These are phyloP conservation scores for Blastobotrys muscicola DNA, from an alignment of 805 yeast species.

Conservation along the genomic window DNA sequence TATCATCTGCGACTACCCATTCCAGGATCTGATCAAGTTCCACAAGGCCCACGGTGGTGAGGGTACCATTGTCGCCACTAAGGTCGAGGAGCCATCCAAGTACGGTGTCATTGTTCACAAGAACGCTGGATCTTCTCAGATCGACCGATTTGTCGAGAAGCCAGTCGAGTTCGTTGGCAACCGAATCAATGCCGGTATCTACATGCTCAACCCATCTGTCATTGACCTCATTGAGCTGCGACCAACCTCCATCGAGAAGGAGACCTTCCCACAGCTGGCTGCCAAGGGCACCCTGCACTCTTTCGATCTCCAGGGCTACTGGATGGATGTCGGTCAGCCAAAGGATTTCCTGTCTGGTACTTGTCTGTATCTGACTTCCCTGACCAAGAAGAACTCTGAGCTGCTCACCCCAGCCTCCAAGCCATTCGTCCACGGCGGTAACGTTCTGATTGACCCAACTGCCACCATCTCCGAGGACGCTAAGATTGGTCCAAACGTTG, in stretches of 20 bases:
- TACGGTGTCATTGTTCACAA: slow-evolving; percentile 99
- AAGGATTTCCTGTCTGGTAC: slow-evolving; percentile 98
- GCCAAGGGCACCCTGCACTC: slow-evolving; percentile 84
- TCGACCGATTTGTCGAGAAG: slow-evolving; percentile 98
- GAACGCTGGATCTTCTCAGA: slow-evolving; percentile 77
- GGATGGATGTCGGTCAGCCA: slow-evolving; percentile 99
- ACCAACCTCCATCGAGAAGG: slow-evolving; percentile 99
- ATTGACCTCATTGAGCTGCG: slow-evolving; percentile 93
- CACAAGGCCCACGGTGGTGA: slow-evolving; percentile 94
- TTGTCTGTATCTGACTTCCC: slow-evolving; percentile 77
- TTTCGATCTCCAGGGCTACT: slow-evolving; percentile 96
- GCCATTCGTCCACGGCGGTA: slow-evolving; percentile 76
- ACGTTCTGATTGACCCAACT: slow-evolving; percentile 88
- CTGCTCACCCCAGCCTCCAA: slow-evolving; percentile 51
- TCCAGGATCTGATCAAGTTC: slow-evolving; percentile 82
- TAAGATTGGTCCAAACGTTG: slow-evolving; percentile 97
- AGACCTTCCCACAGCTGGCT: slow-evolving; percentile 95
- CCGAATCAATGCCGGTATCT: slow-evolving; percentile 99
- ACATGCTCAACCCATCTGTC: slow-evolving; percentile 95
- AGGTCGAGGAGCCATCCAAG: slow-evolving; percentile 98
- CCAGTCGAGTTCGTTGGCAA: slow-evolving; percentile 99
- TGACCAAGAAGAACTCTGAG: slow-evolving; percentile 70
- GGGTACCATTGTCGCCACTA: slow-evolving; percentile 98
- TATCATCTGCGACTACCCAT: slow-evolving; percentile 98
- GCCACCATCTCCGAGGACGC: slow-evolving; percentile 90